Evolutionary conservation across 371 early-diverging fungal genomes (phyloP), one percentile per base, ranked within the genome.

Genomic region (Actinomortierella ambigua): DNA sequence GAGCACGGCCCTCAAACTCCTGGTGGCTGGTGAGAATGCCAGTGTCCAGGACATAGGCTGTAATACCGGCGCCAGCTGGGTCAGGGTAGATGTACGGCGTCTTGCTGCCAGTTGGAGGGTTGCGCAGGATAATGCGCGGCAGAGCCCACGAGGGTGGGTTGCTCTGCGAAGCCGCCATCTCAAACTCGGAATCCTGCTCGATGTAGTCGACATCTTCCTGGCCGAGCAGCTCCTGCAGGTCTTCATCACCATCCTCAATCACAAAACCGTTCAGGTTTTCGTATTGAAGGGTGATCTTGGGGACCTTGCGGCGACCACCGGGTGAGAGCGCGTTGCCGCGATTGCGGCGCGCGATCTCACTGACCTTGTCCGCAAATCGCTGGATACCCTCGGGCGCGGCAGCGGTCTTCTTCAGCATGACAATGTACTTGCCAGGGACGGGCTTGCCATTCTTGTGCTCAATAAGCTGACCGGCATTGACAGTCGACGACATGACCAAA

Each of bases 1-100:
- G 68, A 39, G 95, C 98, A 68, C 95, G 88, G 14, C 91, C 94
- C 52, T 80, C 81, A 61, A 98, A 91, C 55, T 98, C 97, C 20
- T 75, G 77, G 77, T 96, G 95, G 2, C 63, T 64, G 27, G 81
- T 71, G 70, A 85, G 67, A 43, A 93, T 82, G 26, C 94, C 94
- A 4, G 92, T 90, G 63, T 93, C 93, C 29, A 93, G 63, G 7
- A 93, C 83, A 73, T 85, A 90, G 8, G 85, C 89, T 34, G 79
- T 79, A 17, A 90, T 84, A 8, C 85, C 90, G 26, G 68, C 63
- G 3, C 93, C 93, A 29, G 82, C 84, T 14, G 59, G 54, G 20
- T 69, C 55, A 51, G 85, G 78, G 71, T 76, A 88, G 6, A 44
- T 43, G 65, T 81, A 87, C 6, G 73, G 60, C n/a, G 66, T 42